Base-by-base conservation (phyloP, 352 stramenopile genomes). In the Sclerospora graminicola region DNA sequence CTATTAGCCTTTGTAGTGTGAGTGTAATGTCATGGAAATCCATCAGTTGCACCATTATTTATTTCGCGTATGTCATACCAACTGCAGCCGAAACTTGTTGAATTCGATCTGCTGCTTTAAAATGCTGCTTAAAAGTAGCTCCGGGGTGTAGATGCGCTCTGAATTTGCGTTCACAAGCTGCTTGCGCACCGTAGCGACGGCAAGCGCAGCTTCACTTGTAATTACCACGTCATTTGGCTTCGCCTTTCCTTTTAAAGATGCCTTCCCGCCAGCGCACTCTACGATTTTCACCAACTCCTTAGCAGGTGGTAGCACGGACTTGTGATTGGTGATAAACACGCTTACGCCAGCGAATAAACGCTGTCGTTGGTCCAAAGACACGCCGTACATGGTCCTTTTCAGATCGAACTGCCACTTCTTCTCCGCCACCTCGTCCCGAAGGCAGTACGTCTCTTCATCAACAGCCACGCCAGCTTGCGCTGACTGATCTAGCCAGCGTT, bases 271-370 rank as follows among this genome's bases (percentile, higher is more conserved):
- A 2, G 65, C 69, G 37, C 60, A 73, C 49, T 74, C 50, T 8
- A 81, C 55, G 36, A 81, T 81, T 36, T 71, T 78, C 35, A 59
- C 46, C 19, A 81, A 45, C 9, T 78, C 65, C 8, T 65, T 61
- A 19, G 64, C 54, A 2, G 69, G 62, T 7, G 69, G 69, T 28
- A 65, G 50, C 13, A 81, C 47, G n/a, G 53, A 74, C 41, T 76
- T 78, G 63, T 81, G 69, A 26, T 60, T 62, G 14, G 54, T 73
- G 30, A 81, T 71, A 58, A 70, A 78, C 24, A 81, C 57, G 24
- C 35, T 47, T 10, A 47, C 36, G 10, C 45, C 57, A 11, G 41
- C 33, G 29, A 81, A 57, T 8, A 81, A 40, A 15, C 44, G 39
- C 26, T 54, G 50, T 11, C 69, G 62, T 10, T 66, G 47, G 18